Base-by-base conservation (phyloP, 176 grass and related monocot genomes). In the Phragmites australis region DNA sequence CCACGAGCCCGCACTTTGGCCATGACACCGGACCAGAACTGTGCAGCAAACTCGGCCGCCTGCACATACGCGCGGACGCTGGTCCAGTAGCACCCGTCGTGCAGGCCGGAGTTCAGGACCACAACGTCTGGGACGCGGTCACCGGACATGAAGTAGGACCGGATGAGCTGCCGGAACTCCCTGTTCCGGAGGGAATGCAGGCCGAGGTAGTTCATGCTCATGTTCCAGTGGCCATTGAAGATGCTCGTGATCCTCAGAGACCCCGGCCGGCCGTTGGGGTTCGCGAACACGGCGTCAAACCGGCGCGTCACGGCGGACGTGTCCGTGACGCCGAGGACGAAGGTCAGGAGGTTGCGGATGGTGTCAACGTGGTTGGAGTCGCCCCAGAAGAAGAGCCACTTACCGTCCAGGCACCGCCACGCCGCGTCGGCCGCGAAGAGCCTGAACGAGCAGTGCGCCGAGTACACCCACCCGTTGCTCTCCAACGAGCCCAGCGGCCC, bases 301-400 rank as follows among this genome's bases (percentile, higher is more conserved):
- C 92, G 88, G 65, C 96, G 93, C 1, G 90, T 89, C 19, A 99
- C 92, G 1, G 71, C 58, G 0, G 79, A 67, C 4, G 89, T 89
- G 65, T 99, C 90, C 0, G 70, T 17, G n/a, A 90, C 65, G 12
- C 92, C 90, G 49, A 99, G 92, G 21, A 99, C 81, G 42, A 99
- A 88, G 18, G 81, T 84, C 16, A 99, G 82, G 65, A 99, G 75
- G 74, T 99, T 99, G 3, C 92, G 78, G 68, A 99, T 91, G 61
- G 96, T 99, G 81, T 99, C 96, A 18, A 99, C 92, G 19, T 99
- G 96, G 88, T 99, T 99, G 65, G 96, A 99, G 55, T 99, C 96
- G 34, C 96, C 96, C 96, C 96, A 99, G 84, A 99, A 99, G 88
- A 99, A 95, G 68, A 99, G 81, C 96, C 96, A 99, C 75, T 89